Conservation (phyloP, 2,329 filamentous ascomycete genomes). For the Phaeosphaeria sp. region DNA sequence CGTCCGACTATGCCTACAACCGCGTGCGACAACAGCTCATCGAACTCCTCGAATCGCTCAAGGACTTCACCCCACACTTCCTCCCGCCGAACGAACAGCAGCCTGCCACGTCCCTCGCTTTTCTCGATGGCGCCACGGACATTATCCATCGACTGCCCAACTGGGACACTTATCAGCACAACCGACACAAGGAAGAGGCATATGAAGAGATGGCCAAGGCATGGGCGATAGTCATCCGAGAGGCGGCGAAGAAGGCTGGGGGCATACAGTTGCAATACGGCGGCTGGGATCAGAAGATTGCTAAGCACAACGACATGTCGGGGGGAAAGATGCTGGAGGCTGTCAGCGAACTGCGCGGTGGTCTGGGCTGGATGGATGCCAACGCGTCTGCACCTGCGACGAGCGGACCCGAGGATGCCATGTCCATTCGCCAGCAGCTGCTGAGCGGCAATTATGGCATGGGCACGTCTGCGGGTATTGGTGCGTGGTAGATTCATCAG, state of each 20-base stretch:
- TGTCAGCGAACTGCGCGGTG: constrained; percentile 75
- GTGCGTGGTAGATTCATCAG: constrained; percentile 57
- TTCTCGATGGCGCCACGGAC: constrained; percentile 87
- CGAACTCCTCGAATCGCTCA: constrained; percentile 84
- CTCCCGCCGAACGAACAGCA: constrained; percentile 90
- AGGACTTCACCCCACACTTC: constrained; percentile 95
- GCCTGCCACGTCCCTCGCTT: constrained; percentile 81
- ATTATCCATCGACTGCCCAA: constrained; percentile 88
- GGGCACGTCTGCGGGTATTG: constrained; percentile 62
- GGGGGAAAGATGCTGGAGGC: constrained; percentile 82
- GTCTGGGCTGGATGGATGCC: constrained; percentile 79
- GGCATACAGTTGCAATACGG: constrained; percentile 89
- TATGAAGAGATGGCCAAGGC: constrained; percentile 96
- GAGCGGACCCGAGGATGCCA: constrained; percentile 34
- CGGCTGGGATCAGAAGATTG: constrained; percentile 88
- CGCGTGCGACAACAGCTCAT: constrained; percentile 82
- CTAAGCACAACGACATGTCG: constrained; percentile 86
- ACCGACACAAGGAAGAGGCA: constrained; percentile 90
- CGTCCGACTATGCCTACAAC: constrained; percentile 94
- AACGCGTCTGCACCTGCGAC: constrained; percentile 26
- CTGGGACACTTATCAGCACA: constrained; percentile 88
- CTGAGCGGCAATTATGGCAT: constrained; percentile 64
- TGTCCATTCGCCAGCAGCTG: constrained; percentile 55
- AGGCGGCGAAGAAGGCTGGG: constrained; percentile 88
- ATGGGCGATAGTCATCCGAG: constrained; percentile 89